Base-by-base conservation (phyloP, 2,329 filamentous ascomycete genomes). In the Eutypa lata region DNA sequence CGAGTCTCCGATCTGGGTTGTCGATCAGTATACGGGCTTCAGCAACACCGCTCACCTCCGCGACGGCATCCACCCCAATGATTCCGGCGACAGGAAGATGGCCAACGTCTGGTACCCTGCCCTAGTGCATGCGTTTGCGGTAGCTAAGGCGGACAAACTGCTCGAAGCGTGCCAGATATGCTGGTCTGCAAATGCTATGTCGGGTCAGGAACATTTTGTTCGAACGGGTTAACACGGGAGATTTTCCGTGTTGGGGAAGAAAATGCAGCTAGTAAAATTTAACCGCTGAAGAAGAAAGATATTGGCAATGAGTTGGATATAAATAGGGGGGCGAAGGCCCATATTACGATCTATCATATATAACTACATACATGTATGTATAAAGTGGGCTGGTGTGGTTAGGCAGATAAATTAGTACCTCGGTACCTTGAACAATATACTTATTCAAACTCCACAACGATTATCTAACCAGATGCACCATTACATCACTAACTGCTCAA, bases 41-140 rank as follows among this genome's bases (percentile, higher is more conserved):
- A 66, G 60, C 53, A 54, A 60, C 31, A 28, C 48, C 13, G 57
- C 54, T 28, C 70, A 73, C 52, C 56, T 72, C 2, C 63, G 71
- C n/a, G 72, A 74, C 53, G 70, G 72, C 2, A 60, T 74, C 3
- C 72, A 74, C 57, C 71, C 72, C 3, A 74, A 73, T 57, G 63
- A 67, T 55, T 53, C 61, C 0, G 73, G 73, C 1, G 71, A 75
- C 55, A 66, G 61, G 22, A 76, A 75, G 66, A 76, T 70, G 73
- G 57, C 57, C 57, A 59, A 63, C 38, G 42, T 65, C 48, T 68
- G 65, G 65, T 65, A 61, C 40, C 65, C 65, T 2, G 63, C 65
- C 14, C 51, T 67, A 16, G 42, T 64, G 21, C 56, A 65, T 35
- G 64, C 65, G 3, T 57, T 68, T 38, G 33, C 53, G 31, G 63